These are phyloP conservation scores for Auricularia auricula-judae DNA, from an alignment of 768 basidiomycete species.

Conservation along the genomic window DNA sequence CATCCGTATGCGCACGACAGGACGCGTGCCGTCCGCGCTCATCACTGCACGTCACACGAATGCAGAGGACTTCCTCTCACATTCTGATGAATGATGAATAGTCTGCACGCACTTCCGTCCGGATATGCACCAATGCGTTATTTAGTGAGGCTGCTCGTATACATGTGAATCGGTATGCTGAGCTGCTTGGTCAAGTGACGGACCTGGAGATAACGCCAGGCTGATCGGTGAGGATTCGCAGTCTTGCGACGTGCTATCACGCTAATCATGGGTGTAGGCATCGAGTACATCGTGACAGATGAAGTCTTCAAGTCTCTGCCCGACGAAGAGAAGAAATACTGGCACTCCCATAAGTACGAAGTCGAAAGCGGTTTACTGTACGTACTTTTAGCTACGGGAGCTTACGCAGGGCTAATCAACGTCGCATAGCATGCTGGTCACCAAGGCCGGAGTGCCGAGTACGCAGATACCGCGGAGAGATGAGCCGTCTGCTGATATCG, in stretches of 20 bases:
- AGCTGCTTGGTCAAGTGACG: neutral
- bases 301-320: conserved; percentile 28
- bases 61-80: neutral
- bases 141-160: conserved; percentile 14
- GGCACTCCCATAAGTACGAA: conserved; percentile 45
- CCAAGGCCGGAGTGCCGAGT: neutral
- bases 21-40: neutral
- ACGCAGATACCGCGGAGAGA: neutral
- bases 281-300: conserved; percentile 41
- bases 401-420: neutral
- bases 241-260: neutral
- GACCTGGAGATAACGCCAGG: neutral
- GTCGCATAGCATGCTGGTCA: neutral
- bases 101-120: conserved; percentile 27
- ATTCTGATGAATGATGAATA: neutral
- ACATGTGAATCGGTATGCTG: neutral
- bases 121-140: conserved; percentile 34
- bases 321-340: conserved; percentile 36
- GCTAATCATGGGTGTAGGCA: conserved; percentile 39
- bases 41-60: neutral
- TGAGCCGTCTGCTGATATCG: neutral
- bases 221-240: neutral
- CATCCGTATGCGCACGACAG: conserved; percentile 21
- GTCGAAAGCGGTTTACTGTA: conserved; percentile 9
- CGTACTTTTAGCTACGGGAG: neutral